Evolutionary conservation across 139 green algal genomes (phyloP).

Genomic region (Desmodesmus armatus): DNA sequence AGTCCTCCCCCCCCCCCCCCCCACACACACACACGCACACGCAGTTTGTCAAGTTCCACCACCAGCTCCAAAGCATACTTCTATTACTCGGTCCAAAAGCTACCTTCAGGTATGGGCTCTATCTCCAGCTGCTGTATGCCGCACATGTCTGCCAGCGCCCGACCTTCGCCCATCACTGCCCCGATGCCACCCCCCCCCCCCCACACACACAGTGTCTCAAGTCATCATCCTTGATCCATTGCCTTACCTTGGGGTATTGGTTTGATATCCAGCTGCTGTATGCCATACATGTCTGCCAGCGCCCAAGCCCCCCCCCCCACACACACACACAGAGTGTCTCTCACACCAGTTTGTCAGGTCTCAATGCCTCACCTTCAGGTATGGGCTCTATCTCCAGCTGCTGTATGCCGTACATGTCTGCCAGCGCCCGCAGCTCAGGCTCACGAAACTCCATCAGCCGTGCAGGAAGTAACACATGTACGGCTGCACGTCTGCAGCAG

Average conservation of each 20-base stretch:
- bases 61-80: not conserved
- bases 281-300: conserved; percentile 45
- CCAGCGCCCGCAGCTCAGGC: conserved; percentile 74
- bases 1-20: too few relatives aligned
- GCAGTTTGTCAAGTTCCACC: too few relatives aligned
- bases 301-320: too few relatives aligned
- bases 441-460: conserved; percentile 76
- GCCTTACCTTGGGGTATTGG: conserved; percentile 48
- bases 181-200: too few relatives aligned
- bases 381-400: conserved; percentile 51
- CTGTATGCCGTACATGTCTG: conserved; percentile 52
- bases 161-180: too few relatives aligned
- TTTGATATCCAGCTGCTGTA: too few relatives aligned
- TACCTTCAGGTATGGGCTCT: conserved; percentile 48
- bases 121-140: conserved; percentile 54
- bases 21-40: too few relatives aligned
- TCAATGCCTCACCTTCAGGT: conserved; percentile 48
- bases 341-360: conserved; percentile 57
- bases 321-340: too few relatives aligned
- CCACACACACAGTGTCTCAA: too few relatives aligned
- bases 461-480: conserved; percentile 76
- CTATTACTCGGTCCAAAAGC: conserved; percentile 54
- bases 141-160: too few relatives aligned
- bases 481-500: not conserved
- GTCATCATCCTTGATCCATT: too few relatives aligned